phyloP scores from a whole-genome alignment of 2,329 filamentous ascomycete genomes.

The Beauveria scarabaeidicola region DNA sequence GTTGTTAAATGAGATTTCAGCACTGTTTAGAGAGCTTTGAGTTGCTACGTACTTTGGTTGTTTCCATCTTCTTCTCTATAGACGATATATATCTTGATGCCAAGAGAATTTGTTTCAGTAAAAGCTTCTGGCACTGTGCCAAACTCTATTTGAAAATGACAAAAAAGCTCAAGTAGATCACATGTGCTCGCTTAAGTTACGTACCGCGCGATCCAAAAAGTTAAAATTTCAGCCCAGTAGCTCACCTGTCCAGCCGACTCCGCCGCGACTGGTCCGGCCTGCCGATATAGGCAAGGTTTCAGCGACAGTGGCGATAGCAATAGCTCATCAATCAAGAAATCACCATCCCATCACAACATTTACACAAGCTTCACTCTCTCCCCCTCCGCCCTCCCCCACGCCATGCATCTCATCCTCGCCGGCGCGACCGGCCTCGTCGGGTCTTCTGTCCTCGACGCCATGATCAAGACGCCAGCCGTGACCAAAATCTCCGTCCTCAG shows the following conservation, averaged over 20 bases:
- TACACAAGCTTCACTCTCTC: too few relatives aligned
- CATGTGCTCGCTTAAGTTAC: too few relatives aligned
- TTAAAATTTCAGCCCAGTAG: not conserved
- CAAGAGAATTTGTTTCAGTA: too few relatives aligned
- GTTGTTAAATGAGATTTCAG: not conserved
- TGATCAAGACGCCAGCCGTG: conserved; percentile 46
- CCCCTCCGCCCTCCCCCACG: too few relatives aligned
- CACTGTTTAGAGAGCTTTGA: not conserved
- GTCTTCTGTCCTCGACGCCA: conserved; percentile 50
- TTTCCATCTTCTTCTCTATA: too few relatives aligned
- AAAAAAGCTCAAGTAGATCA: too few relatives aligned
- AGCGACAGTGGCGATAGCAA: conserved; percentile 1
- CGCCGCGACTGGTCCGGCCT: not conserved
- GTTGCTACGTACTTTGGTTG: not conserved
- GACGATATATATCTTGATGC: not conserved
- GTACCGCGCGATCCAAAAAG: too few relatives aligned
- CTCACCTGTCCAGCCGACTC: not conserved
- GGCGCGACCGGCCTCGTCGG: conserved; percentile 62
- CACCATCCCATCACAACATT: too few relatives aligned
- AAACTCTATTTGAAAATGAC: too few relatives aligned
- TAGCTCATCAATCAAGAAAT: not conserved
- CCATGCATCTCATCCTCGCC: conserved; percentile 58
- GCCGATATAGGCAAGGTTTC: not conserved
- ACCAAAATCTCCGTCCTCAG: conserved; percentile 61
- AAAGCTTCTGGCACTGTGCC: not conserved